Percentiles rank a stretch among this genome's conserved stretches.
Conservation (phyloP, 2,329 filamentous ascomycete genomes). For the Fusarium sp. region DNA sequence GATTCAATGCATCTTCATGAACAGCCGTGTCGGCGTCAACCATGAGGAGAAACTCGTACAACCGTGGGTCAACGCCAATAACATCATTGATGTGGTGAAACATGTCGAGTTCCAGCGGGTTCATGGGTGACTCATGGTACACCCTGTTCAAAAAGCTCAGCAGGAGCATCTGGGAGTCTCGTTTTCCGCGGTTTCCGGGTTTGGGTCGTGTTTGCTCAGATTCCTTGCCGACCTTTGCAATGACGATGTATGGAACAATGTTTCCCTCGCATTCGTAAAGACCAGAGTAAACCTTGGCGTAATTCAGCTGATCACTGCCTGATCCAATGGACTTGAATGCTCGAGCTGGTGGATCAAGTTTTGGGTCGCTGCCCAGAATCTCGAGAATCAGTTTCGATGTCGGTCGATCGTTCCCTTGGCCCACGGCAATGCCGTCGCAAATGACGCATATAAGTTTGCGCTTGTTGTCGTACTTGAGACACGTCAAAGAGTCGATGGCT, state of each 20-base stretch:
- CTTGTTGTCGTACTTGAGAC: constrained; percentile 97
- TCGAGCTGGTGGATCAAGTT: constrained; percentile 92
- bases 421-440: constrained; percentile 97
- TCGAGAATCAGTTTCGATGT: constrained; percentile 98
- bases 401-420: constrained; percentile 93
- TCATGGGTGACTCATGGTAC: constrained; percentile 94
- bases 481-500: constrained; percentile 92
- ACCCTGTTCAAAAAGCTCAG: constrained; percentile 99
- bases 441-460: constrained; percentile 96
- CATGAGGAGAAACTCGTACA: constrained; percentile 98
- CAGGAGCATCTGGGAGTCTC: constrained; percentile 94
- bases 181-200: constrained; percentile 97
- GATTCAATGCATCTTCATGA: constrained; percentile 89
- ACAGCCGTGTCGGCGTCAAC: constrained; percentile 98
- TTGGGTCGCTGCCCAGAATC: constrained; percentile 96
- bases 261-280: constrained; percentile 98
- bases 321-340: constrained; percentile 93
- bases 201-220: constrained; percentile 92
- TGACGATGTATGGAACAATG: constrained; percentile 93
- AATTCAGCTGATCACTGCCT: constrained; percentile 94
- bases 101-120: constrained; percentile 94
- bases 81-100: constrained; percentile 99
- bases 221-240: constrained; percentile 98
- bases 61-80: constrained; percentile 95
- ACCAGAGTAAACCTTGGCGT: constrained; percentile 97